Evolutionary conservation across 2,329 filamentous ascomycete genomes (phyloP).

Genomic region (Huntiella bhutanensis): DNA sequence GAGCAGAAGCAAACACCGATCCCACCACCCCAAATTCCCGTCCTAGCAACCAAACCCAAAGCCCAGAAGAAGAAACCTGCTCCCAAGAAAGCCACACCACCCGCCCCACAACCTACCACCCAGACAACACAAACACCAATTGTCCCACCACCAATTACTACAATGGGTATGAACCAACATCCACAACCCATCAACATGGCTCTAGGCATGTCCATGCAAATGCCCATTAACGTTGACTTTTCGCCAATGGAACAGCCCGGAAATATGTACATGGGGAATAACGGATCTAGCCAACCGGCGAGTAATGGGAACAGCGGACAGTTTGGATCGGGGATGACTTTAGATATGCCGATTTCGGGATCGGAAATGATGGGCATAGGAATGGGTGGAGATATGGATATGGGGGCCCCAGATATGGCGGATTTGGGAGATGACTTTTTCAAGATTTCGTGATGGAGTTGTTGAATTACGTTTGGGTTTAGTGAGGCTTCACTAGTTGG

Average conservation of each 20-base stretch:
- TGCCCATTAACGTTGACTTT: no score
- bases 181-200: no score
- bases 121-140: constrained; percentile 11
- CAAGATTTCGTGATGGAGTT: neutral
- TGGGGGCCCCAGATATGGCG: constrained; percentile 6
- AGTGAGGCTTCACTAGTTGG: no score
- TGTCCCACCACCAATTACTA: constrained; percentile 5
- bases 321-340: neutral
- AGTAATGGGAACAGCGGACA: no score
- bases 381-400: constrained; percentile 5
- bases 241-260: no score
- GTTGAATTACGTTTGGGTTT: neutral
- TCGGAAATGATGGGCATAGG: constrained; percentile 5
- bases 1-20: constrained; percentile 10
- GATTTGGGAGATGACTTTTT: constrained; percentile 10
- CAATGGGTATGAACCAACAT: neutral
- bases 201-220: no score
- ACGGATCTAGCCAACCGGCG: no score
- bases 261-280: no score
- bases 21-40: constrained; percentile 12
- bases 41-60: neutral
- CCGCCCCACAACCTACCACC: constrained; percentile 15
- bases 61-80: constrained; percentile 5
- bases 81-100: constrained; percentile 18
- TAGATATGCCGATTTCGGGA: neutral